phyloP scores from a whole-genome alignment of 2,329 filamentous ascomycete genomes.

The Exophiala aquamarina region DNA sequence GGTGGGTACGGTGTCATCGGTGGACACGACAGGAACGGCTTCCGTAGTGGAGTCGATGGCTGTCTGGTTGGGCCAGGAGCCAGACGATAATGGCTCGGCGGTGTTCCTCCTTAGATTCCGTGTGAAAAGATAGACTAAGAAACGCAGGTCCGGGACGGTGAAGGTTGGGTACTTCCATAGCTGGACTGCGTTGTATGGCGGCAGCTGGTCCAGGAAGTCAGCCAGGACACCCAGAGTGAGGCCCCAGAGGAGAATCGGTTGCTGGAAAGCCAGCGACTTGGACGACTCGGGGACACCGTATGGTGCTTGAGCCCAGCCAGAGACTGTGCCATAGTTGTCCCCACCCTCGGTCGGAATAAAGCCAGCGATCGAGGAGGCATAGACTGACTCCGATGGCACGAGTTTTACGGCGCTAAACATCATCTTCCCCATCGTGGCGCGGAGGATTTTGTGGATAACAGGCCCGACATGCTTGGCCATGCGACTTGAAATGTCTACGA shows the following conservation, averaged over 20 bases:
- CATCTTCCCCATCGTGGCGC: slow-evolving; percentile 64
- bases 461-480: slow-evolving; percentile 58
- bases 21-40: slow-evolving; percentile 16
- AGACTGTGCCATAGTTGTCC: slow-evolving; percentile 25
- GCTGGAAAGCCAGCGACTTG: slow-evolving; percentile 32
- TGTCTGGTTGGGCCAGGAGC: slow-evolving; percentile 35
- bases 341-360: slow-evolving; percentile 44
- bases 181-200: slow-evolving; percentile 61
- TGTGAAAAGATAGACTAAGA: slow-evolving; percentile 61
- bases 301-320: slow-evolving; percentile 23
- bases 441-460: slow-evolving; percentile 54
- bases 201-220: slow-evolving; percentile 67
- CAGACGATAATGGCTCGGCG: slow-evolving; percentile 34
- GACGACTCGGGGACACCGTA: slow-evolving; percentile 24
- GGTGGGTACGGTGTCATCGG: slow-evolving; percentile 12
- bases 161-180: slow-evolving; percentile 70
- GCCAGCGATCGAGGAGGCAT: slow-evolving; percentile 54
- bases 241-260: slow-evolving; percentile 65
- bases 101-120: slow-evolving; percentile 57
- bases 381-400: slow-evolving; percentile 60
- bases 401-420: slow-evolving; percentile 65
- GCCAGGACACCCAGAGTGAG: slow-evolving; percentile 66
- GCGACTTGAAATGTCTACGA: slow-evolving; percentile 64
- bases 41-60: slow-evolving; percentile 33
- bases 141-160: slow-evolving; percentile 60